Percentiles rank a stretch among this genome's conserved stretches.
Conservation (phyloP, 371 early-diverging fungal genomes). For the Batkoa obscura region DNA sequence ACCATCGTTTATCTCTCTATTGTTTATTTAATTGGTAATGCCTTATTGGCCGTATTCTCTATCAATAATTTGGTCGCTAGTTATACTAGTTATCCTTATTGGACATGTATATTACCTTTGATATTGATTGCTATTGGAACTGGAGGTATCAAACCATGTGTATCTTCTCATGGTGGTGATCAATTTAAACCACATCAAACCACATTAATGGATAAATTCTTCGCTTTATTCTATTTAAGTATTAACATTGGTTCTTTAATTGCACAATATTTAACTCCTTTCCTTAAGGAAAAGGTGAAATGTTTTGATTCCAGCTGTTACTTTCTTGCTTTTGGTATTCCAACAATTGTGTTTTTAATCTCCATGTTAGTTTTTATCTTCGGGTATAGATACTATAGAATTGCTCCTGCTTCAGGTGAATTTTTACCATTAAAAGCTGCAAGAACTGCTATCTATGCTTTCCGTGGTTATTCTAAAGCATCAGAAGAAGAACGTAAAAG, state of each 20-base stretch:
- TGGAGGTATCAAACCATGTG: conserved; percentile 29
- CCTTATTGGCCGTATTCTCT: conserved; percentile 1
- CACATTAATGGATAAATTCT: conserved; percentile 2
- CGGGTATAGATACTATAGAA: conserved; percentile 29
- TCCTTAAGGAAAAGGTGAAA: background rate
- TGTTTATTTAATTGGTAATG: conserved; percentile 2
- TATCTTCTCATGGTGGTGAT: conserved; percentile 27
- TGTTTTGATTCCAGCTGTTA: conserved; percentile 1
- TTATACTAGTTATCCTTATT: background rate
- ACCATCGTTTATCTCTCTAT: conserved; percentile 25
- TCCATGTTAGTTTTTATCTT: conserved; percentile 21
- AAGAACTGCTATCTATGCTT: conserved; percentile 1
- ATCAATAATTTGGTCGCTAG: background rate
- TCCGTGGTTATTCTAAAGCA: background rate
- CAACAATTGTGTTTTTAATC: conserved; percentile 7
- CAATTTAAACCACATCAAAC: conserved; percentile 13
- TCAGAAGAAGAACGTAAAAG: background rate
- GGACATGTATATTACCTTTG: background rate
- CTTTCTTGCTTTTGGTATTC: background rate
- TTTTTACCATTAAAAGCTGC: conserved; percentile 19
- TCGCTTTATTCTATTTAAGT: conserved; percentile 3
- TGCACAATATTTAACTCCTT: conserved; percentile 4
- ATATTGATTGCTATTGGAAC: conserved; percentile 14
- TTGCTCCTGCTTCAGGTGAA: conserved; percentile 24
- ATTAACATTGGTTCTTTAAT: conserved; percentile 2